Conservation (phyloP, 371 early-diverging fungal genomes). For the Phascolomyces articulosus region DNA sequence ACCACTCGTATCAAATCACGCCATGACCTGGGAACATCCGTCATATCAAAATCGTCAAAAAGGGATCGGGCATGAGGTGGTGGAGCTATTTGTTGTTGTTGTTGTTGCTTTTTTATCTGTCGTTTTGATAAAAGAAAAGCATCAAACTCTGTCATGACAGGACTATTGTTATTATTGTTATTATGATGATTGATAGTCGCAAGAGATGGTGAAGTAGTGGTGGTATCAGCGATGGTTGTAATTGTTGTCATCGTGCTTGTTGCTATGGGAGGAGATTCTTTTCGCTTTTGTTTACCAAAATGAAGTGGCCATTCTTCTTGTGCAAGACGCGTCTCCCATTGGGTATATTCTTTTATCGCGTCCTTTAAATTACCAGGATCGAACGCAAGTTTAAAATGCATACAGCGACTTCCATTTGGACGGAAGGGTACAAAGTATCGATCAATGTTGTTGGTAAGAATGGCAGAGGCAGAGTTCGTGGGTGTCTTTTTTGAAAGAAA, state of each 20-base stretch:
- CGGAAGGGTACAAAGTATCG: slow-evolving; percentile 73
- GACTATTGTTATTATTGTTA: too few species aligned
- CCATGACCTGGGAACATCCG: slow-evolving; percentile 37
- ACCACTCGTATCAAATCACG: slow-evolving; percentile 47
- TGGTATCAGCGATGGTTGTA: background rate
- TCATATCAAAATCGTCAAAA: slow-evolving; percentile 12
- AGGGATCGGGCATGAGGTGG: too few species aligned
- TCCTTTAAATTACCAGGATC: slow-evolving; percentile 73
- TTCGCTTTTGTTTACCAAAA: slow-evolving; percentile 58
- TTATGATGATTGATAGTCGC: too few species aligned
- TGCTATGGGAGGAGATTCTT: background rate
- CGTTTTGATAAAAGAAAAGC: slow-evolving; percentile 75
- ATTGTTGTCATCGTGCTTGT: background rate
- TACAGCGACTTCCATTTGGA: slow-evolving; percentile 65
- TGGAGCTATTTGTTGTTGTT: too few species aligned
- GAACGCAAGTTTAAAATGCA: slow-evolving; percentile 75
- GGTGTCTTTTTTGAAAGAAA: too few species aligned
- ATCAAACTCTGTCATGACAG: slow-evolving; percentile 42
- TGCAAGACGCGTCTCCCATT: slow-evolving; percentile 72
- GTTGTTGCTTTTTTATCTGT: slow-evolving; percentile 39
- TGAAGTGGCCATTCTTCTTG: slow-evolving; percentile 78
- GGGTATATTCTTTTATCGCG: slow-evolving; percentile 69
- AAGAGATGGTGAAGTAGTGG: background rate
- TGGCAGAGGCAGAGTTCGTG: slow-evolving; percentile 78
- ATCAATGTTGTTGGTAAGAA: slow-evolving; percentile 79